Percentiles rank a stretch among this genome's conserved stretches.
Conservation (phyloP, 169 alveolate genomes). For the Perkinsus olseni region DNA sequence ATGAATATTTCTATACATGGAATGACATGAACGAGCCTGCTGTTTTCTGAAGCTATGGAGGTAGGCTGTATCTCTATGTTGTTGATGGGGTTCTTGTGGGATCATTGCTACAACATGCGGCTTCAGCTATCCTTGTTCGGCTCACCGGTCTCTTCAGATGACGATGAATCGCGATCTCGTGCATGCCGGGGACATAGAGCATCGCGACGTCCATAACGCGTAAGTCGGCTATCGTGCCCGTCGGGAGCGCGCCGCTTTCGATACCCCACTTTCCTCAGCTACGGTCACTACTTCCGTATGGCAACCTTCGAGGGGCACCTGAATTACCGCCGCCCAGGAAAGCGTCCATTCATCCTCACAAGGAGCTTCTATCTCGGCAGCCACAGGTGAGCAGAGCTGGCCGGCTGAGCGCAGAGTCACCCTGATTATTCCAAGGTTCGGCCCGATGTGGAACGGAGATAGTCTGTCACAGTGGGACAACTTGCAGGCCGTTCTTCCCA, state of each 20-base stretch:
- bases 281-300: background rate
- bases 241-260: too few species aligned
- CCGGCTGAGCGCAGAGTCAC: background rate
- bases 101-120: too few species aligned
- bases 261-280: background rate
- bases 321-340: background rate
- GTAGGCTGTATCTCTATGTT: background rate
- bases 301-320: background rate
- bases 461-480: background rate
- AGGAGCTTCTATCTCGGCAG: background rate
- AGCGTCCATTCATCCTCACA: background rate
- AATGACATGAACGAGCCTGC: background rate
- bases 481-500: background rate
- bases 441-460: background rate
- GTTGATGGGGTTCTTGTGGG: background rate
- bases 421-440: background rate
- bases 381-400: background rate
- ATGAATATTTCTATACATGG: background rate
- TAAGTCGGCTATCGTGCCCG: background rate
- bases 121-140: too few species aligned
- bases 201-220: background rate
- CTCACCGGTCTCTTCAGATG: background rate
- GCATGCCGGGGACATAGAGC: background rate
- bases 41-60: background rate
- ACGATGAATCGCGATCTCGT: background rate